Conservation (phyloP, 106 monocot species). For the Gastrodia elata region DNA sequence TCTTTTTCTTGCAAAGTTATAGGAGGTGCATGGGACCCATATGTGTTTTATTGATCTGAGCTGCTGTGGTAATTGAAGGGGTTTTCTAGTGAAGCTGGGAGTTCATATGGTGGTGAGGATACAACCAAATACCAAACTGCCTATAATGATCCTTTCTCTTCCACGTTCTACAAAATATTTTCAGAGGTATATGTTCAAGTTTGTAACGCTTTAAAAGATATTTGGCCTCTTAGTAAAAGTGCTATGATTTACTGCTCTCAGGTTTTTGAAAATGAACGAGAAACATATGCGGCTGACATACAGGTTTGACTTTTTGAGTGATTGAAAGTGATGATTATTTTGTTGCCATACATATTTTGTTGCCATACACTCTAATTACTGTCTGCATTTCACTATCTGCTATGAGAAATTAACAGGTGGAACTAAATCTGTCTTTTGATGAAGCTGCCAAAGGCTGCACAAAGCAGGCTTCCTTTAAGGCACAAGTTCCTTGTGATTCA, state of each 20-base stretch:
- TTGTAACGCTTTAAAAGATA: constrained; percentile 1
- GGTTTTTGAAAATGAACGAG: constrained; percentile 82
- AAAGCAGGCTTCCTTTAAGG: constrained; percentile 42
- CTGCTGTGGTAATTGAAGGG: constrained; percentile 23
- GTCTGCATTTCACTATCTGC: neutral
- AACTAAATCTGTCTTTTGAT: constrained; percentile 39
- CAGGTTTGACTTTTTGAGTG: constrained; percentile 30
- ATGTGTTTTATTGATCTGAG: constrained; percentile 7
- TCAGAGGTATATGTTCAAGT: constrained; percentile 56
- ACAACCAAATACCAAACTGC: constrained; percentile 15
- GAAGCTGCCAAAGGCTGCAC: constrained; percentile 64
- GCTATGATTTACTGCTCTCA: constrained; percentile 23
- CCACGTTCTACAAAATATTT: constrained; percentile 78
- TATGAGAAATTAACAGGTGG: constrained; percentile 30
- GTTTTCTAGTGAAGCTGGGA: constrained; percentile 32
- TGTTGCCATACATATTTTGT: neutral
- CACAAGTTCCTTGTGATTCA: constrained; percentile 39
- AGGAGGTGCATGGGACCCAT: neutral
- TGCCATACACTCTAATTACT: neutral
- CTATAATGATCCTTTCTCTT: constrained; percentile 63
- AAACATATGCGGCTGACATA: constrained; percentile 58
- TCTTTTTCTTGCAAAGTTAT: constrained; percentile 1
- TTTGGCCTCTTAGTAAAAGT: no score
- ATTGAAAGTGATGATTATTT: constrained; percentile 3
- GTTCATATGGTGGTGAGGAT: constrained; percentile 31